Conservation (phyloP, 169 alveolate species). For the Cryptosporidium ryanae region DNA sequence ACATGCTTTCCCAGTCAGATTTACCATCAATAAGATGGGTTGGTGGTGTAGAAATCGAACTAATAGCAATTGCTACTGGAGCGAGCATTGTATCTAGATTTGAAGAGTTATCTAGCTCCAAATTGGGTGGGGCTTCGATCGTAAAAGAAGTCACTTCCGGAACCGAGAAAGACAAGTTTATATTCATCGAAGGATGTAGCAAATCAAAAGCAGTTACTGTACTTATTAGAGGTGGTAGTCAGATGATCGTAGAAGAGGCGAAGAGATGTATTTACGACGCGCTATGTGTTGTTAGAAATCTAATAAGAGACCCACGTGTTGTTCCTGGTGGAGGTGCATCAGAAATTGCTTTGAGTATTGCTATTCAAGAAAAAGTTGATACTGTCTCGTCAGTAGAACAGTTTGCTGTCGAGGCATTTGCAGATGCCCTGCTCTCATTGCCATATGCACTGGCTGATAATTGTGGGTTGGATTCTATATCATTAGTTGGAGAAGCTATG, state of each 20-base stretch:
- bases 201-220: conserved; percentile 95
- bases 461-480: conserved; percentile 94
- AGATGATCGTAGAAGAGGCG: conserved; percentile 97
- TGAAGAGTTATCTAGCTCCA: conserved; percentile 92
- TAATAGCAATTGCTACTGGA: conserved; percentile 99
- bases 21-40: conserved; percentile 99
- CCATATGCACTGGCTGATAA: conserved; percentile 97
- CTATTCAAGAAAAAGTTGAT: conserved; percentile 92
- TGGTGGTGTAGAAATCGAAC: conserved; percentile 99
- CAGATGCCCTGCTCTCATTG: conserved; percentile 96
- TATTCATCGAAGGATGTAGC: conserved; percentile 94
- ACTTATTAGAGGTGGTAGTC: conserved; percentile 95
- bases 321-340: conserved; percentile 99
- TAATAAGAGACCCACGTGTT: conserved; percentile 83
- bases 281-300: conserved; percentile 95
- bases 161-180: conserved; percentile 94
- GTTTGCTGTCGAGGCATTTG: conserved; percentile 97
- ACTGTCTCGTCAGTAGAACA: conserved; percentile 92
- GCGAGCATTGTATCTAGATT: conserved; percentile 97
- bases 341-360: conserved; percentile 95
- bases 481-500: conserved; percentile 91
- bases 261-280: conserved; percentile 98
- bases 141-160: conserved; percentile 94
- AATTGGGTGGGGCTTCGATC: conserved; percentile 95
- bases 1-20: conserved; percentile 87